Evolutionary conservation across 192 early-diverging fungal species (phyloP), one percentile per base, ranked within the genome.

Genomic region (Coemansia sp.): DNA sequence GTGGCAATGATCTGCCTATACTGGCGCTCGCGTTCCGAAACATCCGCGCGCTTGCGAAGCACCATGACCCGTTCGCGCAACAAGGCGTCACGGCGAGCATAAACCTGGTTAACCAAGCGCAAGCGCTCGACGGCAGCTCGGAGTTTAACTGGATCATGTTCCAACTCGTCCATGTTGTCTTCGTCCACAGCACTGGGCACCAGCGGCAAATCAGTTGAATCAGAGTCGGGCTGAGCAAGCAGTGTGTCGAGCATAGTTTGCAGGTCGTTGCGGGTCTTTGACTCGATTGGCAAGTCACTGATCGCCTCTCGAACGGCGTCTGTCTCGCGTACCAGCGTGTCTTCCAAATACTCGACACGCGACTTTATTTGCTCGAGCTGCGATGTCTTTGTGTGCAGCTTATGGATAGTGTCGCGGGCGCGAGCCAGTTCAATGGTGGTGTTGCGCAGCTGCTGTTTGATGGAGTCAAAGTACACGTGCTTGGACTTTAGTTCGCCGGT

Each of bases 1-100:
- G 87, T 85, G 6, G 92, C 86, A 72, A 96, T 94, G 32, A 98
- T 84, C 59, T 85, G 82, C 75, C 90, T 91, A 75, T 88, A 96
- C 58, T 90, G 85, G 41, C 90, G 60, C 67, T 94, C 92, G 41
- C 83, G 85, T 21, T 89, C 85, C 2, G 83, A 83, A 2, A 86
- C 78, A 47, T 85, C 82, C 7, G 72, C 72, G 7, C 78, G 73
- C 32, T 45, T 72, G 43, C 79, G 79, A 27, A 88, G 53, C 7
- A 70, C 78, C 9, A 78, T 72, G 22, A 93, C 56, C 27, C 92
- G 86, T n/a, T 84, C 66, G 23, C 75, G 69, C 24, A 93, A 69
- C 24, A 84, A 60, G 1, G 62, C 67, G 41, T 84, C 77, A 24
- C 77, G 62, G 56, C 68, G 66, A 3, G 72, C 71, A 56, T 80